phyloP scores from a whole-genome alignment of 2,329 filamentous ascomycete genomes.

The Fusarium sp. region DNA sequence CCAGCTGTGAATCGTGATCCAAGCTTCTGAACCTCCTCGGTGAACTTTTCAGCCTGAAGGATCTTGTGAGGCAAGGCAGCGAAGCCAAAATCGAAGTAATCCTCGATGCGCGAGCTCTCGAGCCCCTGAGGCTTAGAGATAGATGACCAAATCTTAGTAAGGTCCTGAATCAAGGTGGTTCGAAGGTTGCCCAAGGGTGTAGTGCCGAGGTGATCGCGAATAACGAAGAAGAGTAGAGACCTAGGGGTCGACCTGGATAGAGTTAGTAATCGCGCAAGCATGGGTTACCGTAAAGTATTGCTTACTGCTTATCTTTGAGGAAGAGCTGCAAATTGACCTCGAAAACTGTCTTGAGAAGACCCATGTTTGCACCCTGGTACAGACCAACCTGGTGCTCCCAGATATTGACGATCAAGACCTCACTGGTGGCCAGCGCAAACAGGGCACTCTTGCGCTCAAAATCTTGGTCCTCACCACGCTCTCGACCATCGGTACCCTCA shows the following conservation, averaged over 20 bases:
- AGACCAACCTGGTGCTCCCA: slow-evolving; percentile 99
- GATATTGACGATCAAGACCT: slow-evolving; percentile 98
- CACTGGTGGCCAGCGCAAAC: slow-evolving; percentile 96
- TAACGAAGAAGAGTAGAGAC: slow-evolving; percentile 97
- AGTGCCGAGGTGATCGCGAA: slow-evolving; percentile 93
- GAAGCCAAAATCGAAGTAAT: slow-evolving; percentile 99
- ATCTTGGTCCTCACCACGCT: slow-evolving; percentile 97
- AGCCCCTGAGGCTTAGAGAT: slow-evolving; percentile 92
- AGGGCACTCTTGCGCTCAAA: slow-evolving; percentile 98
- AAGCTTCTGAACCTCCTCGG: slow-evolving; percentile 81
- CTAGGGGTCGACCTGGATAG: slow-evolving; percentile 79
- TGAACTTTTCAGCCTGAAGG: slow-evolving; percentile 91
- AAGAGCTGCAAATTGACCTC: slow-evolving; percentile 98
- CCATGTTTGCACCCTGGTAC: slow-evolving; percentile 99
- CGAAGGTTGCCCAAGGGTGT: slow-evolving; percentile 92
- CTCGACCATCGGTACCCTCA: slow-evolving; percentile 95
- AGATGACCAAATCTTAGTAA: slow-evolving; percentile 91
- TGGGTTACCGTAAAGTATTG: slow-evolving; percentile 31
- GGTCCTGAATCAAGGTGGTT: slow-evolving; percentile 89
- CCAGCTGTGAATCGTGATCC: slow-evolving; percentile 86
- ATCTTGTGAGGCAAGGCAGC: slow-evolving; percentile 97
- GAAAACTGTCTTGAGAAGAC: slow-evolving; percentile 96
- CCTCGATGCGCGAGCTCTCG: slow-evolving; percentile 89
- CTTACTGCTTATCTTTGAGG: slow-evolving; percentile 91
- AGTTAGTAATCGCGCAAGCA: slow-evolving; percentile 37